Conservation (phyloP, 2,329 filamentous ascomycete genomes). For the Raffaelea deltoideospora region DNA sequence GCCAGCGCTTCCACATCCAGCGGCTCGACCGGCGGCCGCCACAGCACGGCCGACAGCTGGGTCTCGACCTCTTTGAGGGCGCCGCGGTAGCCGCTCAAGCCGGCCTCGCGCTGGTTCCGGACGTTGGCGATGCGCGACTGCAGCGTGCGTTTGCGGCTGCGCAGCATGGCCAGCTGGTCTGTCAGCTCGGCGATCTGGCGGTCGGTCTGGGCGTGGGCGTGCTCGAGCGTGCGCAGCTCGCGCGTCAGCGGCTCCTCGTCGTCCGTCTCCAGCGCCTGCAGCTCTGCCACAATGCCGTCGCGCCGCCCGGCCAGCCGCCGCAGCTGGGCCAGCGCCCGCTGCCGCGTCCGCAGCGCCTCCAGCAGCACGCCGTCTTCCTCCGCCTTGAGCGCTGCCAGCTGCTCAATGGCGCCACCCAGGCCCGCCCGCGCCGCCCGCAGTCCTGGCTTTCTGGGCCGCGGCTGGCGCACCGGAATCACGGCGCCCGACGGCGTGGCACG, state of each 20-base stretch:
- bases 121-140: slow-evolving; percentile 45
- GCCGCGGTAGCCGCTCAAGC: slow-evolving; percentile 55
- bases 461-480: slow-evolving; percentile 48
- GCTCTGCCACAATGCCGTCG: slow-evolving; percentile 32
- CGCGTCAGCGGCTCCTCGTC: slow-evolving; percentile 41
- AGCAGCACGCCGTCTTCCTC: slow-evolving; percentile 51
- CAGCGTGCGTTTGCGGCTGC: slow-evolving; percentile 42
- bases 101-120: slow-evolving; percentile 51
- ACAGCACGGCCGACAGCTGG: slow-evolving; percentile 44
- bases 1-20: slow-evolving; percentile 31
- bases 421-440: slow-evolving; percentile 49
- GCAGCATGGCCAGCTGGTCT: slow-evolving; percentile 44
- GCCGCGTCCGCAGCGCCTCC: slow-evolving; percentile 38
- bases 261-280: slow-evolving; percentile 37
- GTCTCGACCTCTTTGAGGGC: slow-evolving; percentile 51
- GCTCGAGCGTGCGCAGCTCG: slow-evolving; percentile 44
- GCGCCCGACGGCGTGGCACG: slow-evolving; percentile 22
- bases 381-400: slow-evolving; percentile 48
- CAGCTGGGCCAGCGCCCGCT: slow-evolving; percentile 42
- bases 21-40: slow-evolving; percentile 37
- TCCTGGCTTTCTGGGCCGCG: slow-evolving; percentile 34
- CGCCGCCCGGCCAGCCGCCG: slow-evolving; percentile 35
- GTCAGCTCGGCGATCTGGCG: slow-evolving; percentile 52
- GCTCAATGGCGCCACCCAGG: slow-evolving; percentile 46
- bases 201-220: slow-evolving; percentile 38